Percentiles rank a stretch among this genome's conserved stretches.
phyloP scores from a whole-genome alignment of 805 yeast genomes.

The Hanseniaspora occidentalis region DNA sequence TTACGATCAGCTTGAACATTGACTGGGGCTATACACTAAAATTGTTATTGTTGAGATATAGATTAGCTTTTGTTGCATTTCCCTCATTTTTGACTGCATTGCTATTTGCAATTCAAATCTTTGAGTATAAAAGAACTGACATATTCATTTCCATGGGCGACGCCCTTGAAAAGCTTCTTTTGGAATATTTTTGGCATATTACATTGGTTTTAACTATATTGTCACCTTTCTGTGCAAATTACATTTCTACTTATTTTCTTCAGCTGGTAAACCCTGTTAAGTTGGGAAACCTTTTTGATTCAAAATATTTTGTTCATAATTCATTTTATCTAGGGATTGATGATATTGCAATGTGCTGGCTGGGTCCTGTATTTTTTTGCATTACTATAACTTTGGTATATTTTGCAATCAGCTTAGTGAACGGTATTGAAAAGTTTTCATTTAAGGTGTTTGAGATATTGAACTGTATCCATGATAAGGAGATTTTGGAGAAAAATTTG shows the following conservation, averaged over 20 bases:
- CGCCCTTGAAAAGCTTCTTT: constrained; percentile 30
- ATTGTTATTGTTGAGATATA: constrained; percentile 59
- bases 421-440: constrained; percentile 1
- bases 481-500: background rate
- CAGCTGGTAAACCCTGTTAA: constrained; percentile 42
- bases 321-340: constrained; percentile 58
- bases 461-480: background rate
- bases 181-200: constrained; percentile 18
- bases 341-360: constrained; percentile 39
- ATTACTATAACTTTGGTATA: constrained; percentile 15
- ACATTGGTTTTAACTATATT: constrained; percentile 15
- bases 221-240: constrained; percentile 24
- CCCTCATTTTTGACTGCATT: constrained; percentile 43
- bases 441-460: background rate
- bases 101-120: constrained; percentile 23
- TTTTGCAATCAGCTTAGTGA: constrained; percentile 4
- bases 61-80: constrained; percentile 60
- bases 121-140: constrained; percentile 11
- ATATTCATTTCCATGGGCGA: constrained; percentile 33
- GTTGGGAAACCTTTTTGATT: constrained; percentile 30
- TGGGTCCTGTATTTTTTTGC: constrained; percentile 42
- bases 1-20: constrained; percentile 11
- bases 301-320: constrained; percentile 37
- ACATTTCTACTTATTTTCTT: constrained; percentile 27
- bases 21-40: constrained; percentile 38